Evolutionary conservation across 192 early-diverging fungal genomes (phyloP), one percentile per base, ranked within the genome.

Genomic region (Martensiomyces pterosporus): DNA sequence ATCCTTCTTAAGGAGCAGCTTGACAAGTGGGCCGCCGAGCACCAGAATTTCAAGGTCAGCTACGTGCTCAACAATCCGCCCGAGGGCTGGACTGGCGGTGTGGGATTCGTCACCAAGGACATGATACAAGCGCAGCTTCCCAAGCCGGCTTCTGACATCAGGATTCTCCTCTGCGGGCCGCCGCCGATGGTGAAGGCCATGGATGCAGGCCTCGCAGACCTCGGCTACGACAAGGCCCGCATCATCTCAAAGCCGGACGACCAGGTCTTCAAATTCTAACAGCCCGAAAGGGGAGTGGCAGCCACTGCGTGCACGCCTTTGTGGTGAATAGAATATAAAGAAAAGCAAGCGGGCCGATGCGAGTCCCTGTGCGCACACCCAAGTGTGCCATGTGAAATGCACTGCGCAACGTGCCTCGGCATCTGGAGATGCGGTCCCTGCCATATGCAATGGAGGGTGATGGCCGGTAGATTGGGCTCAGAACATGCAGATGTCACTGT

Each of bases 231-330:
- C 24, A 85, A 88, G 58, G 67, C 86, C 51, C 77, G 80, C 44
- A 72, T 82, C 44, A 80, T 92, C 40, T 88, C 86, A 64, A 92
- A 90, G 70, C 76, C 86, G 21, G 78, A 81, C 24, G 89, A 94
- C 64, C 85, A 85, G 57, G 84, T 93, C 23, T 94, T 91, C 80
- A 90, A 90, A 67, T 94, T 94, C 64, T 94, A 85, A 32, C n/a
- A n/a, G n/a, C n/a, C n/a, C n/a, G n/a, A n/a, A n/a, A n/a, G n/a
- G n/a, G n/a, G n/a, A n/a, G n/a, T n/a, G n/a, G n/a, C n/a, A n/a
- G n/a, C n/a, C n/a, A n/a, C n/a, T n/a, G n/a, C n/a, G n/a, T n/a
- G n/a, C n/a, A n/a, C n/a, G n/a, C n/a, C n/a, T n/a, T n/a, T n/a
- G n/a, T n/a, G n/a, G n/a, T n/a, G n/a, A n/a, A n/a, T n/a, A n/a